Conservation (phyloP, 805 yeast species). For the Suhomyces sp. region DNA sequence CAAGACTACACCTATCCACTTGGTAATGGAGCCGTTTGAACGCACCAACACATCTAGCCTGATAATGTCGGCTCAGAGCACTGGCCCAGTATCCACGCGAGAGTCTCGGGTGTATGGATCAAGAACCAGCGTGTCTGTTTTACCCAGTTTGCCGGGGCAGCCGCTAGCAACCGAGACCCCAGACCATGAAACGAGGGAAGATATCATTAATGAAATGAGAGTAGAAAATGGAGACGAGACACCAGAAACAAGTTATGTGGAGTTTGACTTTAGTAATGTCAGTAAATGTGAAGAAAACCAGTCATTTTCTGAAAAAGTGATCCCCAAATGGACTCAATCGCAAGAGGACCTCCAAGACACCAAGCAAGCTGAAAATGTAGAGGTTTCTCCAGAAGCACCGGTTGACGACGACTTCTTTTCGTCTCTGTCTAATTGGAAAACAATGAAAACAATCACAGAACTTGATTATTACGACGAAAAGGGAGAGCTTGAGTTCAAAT, state of each 20-base stretch:
- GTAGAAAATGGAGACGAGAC: background rate
- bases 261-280: constrained; percentile 25
- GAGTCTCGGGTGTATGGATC: constrained; percentile 10
- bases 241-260: constrained; percentile 22
- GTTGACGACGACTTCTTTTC: constrained; percentile 24
- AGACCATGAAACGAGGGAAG: background rate
- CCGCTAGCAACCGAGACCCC: background rate
- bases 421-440: constrained; percentile 65
- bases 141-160: constrained; percentile 22
- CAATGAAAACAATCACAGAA: constrained; percentile 79
- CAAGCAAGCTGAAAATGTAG: background rate
- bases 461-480: constrained; percentile 76
- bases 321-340: background rate
- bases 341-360: background rate
- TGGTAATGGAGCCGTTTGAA: background rate
- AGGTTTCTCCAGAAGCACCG: background rate
- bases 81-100: constrained; percentile 1
- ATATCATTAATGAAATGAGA: background rate
- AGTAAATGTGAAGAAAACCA: background rate
- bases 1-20: background rate
- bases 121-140: constrained; percentile 16
- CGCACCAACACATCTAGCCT: background rate
- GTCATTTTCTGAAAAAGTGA: constrained; percentile 3
- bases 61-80: background rate
- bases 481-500: constrained; percentile 56